Conservation (phyloP, 805 yeast genomes). For the Barnettozyma sp. region DNA sequence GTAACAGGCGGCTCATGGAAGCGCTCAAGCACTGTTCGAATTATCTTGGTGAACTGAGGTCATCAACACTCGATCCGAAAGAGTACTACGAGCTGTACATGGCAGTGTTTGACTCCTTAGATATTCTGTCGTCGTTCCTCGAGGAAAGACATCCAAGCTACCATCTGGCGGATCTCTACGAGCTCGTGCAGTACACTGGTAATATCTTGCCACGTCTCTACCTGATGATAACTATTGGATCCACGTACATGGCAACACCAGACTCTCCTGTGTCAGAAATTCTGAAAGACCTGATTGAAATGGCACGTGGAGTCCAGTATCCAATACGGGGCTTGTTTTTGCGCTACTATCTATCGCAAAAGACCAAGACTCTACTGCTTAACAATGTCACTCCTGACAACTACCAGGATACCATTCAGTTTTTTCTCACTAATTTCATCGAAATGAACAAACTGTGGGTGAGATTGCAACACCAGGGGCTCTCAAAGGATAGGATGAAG, state of each 20-base stretch:
- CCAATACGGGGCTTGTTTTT: constrained; percentile 89
- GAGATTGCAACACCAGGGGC: constrained; percentile 92
- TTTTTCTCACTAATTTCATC: constrained; percentile 78
- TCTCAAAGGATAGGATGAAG: constrained; percentile 68
- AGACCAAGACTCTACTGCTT: constrained; percentile 47
- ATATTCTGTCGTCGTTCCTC: constrained; percentile 56
- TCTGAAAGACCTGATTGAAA: constrained; percentile 93
- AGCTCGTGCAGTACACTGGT: constrained; percentile 91
- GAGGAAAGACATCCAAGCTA: constrained; percentile 60
- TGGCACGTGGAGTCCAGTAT: constrained; percentile 95
- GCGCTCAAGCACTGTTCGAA: constrained; percentile 84
- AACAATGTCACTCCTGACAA: constrained; percentile 21
- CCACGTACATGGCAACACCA: constrained; percentile 71
- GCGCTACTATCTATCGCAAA: constrained; percentile 81
- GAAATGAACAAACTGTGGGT: constrained; percentile 99
- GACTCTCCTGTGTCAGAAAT: constrained; percentile 81
- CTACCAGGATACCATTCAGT: constrained; percentile 63
- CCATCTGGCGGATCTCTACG: constrained; percentile 84
- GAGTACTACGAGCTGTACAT: constrained; percentile 91
- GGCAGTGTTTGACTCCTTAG: constrained; percentile 75
- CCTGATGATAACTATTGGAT: constrained; percentile 92
- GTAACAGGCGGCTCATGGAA: constrained; percentile 59
- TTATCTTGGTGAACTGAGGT: constrained; percentile 74
- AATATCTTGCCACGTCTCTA: constrained; percentile 88
- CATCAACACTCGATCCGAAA: constrained; percentile 71